Evolutionary conservation across 2,329 filamentous ascomycete genomes (phyloP).

Genomic region (Albophoma yamanashiensis): DNA sequence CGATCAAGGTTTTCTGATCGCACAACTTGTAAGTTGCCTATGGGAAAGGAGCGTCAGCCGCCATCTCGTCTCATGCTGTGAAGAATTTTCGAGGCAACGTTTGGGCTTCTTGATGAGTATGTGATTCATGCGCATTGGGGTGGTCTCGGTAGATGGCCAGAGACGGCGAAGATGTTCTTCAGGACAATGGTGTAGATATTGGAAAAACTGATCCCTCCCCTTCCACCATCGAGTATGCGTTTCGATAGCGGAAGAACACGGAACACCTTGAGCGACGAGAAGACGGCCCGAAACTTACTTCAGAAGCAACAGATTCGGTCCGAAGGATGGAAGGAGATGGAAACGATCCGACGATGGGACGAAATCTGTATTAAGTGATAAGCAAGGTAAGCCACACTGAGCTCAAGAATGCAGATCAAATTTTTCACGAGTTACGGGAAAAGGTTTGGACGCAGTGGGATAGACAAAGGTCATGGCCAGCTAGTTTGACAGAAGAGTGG

Average conservation of each 20-base stretch:
- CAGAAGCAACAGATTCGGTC: conserved; percentile 21
- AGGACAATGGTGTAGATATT: background rate
- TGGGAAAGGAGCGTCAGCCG: background rate
- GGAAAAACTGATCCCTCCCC: background rate
- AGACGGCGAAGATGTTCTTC: background rate
- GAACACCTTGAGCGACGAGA: background rate
- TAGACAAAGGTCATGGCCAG: background rate
- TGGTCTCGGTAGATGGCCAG: background rate
- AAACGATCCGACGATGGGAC: conserved; percentile 16
- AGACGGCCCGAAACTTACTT: conserved; percentile 12
- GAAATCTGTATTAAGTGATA: conserved; percentile 13
- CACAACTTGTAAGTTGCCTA: conserved; percentile 20
- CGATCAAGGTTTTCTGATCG: conserved; percentile 17
- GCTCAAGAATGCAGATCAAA: background rate
- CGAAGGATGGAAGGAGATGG: conserved; percentile 17
- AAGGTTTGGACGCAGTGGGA: background rate
- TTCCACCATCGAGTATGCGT: background rate
- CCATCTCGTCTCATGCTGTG: background rate
- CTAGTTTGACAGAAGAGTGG: background rate
- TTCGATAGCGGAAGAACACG: background rate
- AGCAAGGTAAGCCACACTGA: background rate
- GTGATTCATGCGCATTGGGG: too few species aligned
- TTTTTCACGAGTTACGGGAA: background rate
- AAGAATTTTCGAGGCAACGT: too few species aligned
- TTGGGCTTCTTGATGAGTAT: too few species aligned